A percentile compares a stretch with the other conserved stretches of the same genome.
These are phyloP conservation scores for Termitomyces sp. DNA, from an alignment of 768 basidiomycete genomes.

Conservation along the genomic window DNA sequence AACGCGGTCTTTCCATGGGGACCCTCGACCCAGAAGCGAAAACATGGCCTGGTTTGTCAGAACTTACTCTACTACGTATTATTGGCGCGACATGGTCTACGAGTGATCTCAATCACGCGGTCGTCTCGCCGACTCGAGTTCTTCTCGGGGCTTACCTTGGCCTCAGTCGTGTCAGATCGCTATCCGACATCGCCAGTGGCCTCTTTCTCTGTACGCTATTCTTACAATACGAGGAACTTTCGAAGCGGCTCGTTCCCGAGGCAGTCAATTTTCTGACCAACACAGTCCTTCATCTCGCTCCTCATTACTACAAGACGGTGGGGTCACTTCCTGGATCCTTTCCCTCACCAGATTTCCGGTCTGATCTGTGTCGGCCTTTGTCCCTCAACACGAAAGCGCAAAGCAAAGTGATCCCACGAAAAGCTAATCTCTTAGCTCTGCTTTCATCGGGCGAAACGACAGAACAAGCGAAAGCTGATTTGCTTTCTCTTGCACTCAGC, in stretches of 20 bases:
- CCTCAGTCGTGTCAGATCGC: slow-evolving; percentile 72
- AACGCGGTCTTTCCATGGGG: slow-evolving; percentile 74
- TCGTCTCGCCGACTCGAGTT: slow-evolving; percentile 81
- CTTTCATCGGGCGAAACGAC: slow-evolving; percentile 33
- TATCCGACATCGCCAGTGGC: slow-evolving; percentile 78
- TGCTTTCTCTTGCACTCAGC: slow-evolving; percentile 60
- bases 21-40: slow-evolving; percentile 57
- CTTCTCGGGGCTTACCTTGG: slow-evolving; percentile 92
- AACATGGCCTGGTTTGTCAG: slow-evolving; percentile 88
- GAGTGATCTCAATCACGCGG: slow-evolving; percentile 90
- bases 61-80: slow-evolving; percentile 77
- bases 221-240: slow-evolving; percentile 79
- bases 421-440: slow-evolving; percentile 48
- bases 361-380: slow-evolving; percentile 40
- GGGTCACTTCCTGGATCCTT: slow-evolving; percentile 65
- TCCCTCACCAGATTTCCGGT: slow-evolving; percentile 67
- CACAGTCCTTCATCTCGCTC: slow-evolving; percentile 69
- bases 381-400: slow-evolving; percentile 42
- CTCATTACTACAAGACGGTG: slow-evolving; percentile 48
- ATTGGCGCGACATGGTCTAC: slow-evolving; percentile 89
- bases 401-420: slow-evolving; percentile 36
- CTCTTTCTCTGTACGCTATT: slow-evolving; percentile 87
- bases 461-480: slow-evolving; percentile 72
- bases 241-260: slow-evolving; percentile 89
- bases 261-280: slow-evolving; percentile 80